phyloP scores from a whole-genome alignment of 2,329 filamentous ascomycete genomes.

The Domatiomyces globalis region DNA sequence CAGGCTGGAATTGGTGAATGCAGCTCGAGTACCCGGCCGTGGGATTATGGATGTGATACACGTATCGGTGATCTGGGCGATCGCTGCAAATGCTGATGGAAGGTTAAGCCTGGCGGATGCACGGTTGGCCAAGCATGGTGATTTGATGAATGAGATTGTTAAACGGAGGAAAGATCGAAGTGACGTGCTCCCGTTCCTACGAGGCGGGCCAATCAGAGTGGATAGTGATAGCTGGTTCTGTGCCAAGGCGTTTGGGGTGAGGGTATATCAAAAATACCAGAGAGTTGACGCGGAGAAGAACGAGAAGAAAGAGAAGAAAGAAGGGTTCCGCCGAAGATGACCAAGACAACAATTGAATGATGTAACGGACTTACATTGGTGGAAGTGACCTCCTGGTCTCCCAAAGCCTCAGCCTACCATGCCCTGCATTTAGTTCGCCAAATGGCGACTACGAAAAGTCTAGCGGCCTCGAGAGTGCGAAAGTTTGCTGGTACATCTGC shows the following conservation, averaged over 20 bases:
- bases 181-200: conserved; percentile 2
- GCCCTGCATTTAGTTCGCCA: too few species aligned
- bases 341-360: background rate
- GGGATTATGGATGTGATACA: conserved; percentile 2
- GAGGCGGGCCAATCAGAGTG: conserved; percentile 5
- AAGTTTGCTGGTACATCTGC: too few species aligned
- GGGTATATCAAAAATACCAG: conserved; percentile 4
- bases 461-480: too few species aligned
- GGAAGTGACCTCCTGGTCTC: too few species aligned
- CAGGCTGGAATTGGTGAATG: background rate
- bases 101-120: conserved; percentile 2
- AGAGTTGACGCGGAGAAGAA: background rate
- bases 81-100: conserved; percentile 3
- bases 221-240: conserved; percentile 4
- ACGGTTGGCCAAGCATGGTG: conserved; percentile 1
- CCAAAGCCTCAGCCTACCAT: too few species aligned
- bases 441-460: too few species aligned
- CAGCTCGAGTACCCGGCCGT: background rate
- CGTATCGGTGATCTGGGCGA: conserved; percentile 3
- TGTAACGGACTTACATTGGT: too few species aligned
- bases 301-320: background rate
- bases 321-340: background rate
- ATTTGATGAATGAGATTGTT: conserved; percentile 4
- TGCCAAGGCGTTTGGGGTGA: conserved; percentile 5
- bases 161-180: conserved; percentile 2